These are phyloP conservation scores for Nigrospora oryzae DNA, from an alignment of 2,329 filamentous ascomycete genomes.

Conservation along the genomic window DNA sequence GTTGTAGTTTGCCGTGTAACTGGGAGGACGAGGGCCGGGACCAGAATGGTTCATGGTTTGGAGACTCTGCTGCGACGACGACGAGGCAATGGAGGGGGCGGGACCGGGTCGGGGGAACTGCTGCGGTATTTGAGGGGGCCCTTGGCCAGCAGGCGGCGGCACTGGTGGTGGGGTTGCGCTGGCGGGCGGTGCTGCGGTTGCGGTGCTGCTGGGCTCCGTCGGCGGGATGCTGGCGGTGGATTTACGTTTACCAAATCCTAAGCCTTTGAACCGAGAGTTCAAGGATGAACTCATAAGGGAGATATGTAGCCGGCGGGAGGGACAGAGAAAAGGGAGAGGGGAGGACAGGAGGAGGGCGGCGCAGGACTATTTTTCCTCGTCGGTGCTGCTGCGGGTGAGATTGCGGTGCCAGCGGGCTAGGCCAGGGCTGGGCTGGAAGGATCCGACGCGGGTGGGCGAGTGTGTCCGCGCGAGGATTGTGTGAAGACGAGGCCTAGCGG, in stretches of 20 bases:
- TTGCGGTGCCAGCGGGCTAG: too few species aligned
- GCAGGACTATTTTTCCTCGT: too few species aligned
- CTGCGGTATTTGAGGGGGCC: slow-evolving; percentile 40
- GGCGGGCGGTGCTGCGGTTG: slow-evolving; percentile 13
- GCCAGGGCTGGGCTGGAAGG: too few species aligned
- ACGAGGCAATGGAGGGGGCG: slow-evolving; percentile 36
- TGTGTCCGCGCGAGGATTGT: too few species aligned
- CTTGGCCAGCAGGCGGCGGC: slow-evolving; percentile 11
- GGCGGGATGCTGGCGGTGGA: slow-evolving; percentile 53
- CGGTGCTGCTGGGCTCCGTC: slow-evolving; percentile 23
- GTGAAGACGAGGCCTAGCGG: too few species aligned
- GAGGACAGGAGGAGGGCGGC: slow-evolving; percentile 9
- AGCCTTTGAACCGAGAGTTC: slow-evolving; percentile 71
- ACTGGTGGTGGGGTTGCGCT: slow-evolving; percentile 30
- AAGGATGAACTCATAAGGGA: slow-evolving; percentile 61
- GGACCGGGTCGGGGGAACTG: slow-evolving; percentile 30
- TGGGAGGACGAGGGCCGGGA: slow-evolving; percentile 52
- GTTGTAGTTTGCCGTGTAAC: slow-evolving; percentile 51
- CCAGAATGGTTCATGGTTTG: slow-evolving; percentile 54
- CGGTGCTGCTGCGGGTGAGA: too few species aligned
- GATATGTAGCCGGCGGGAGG: slow-evolving; percentile 12
- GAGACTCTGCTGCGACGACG: slow-evolving; percentile 38
- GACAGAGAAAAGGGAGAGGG: slow-evolving; percentile 12
- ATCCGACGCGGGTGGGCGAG: too few species aligned
- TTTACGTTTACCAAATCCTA: slow-evolving; percentile 76